Percentiles rank a stretch among this genome's conserved stretches.
These are phyloP conservation scores for Tetrahymena elliotti DNA, from an alignment of 73 alveolate genomes.

Conservation along the genomic window DNA sequence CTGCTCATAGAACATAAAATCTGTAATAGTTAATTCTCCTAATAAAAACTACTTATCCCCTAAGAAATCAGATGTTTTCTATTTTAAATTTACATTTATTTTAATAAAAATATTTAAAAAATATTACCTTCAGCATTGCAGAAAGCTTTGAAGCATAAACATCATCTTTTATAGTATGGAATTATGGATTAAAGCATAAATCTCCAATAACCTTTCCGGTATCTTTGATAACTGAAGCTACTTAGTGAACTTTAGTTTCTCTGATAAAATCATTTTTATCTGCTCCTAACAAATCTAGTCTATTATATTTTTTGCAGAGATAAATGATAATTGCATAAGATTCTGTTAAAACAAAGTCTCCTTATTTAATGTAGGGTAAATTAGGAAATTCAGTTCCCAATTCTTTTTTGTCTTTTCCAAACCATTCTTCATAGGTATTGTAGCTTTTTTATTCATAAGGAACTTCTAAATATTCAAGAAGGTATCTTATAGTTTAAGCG, in stretches of 20 bases:
- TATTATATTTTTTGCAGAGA: neutral
- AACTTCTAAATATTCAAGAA: constrained; percentile 6
- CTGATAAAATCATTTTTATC: neutral
- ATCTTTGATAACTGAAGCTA: neutral
- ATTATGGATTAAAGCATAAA: neutral
- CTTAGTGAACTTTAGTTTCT: neutral
- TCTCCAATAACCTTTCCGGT: neutral
- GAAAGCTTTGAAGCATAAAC: neutral
- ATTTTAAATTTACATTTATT: neutral
- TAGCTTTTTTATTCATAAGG: constrained; percentile 3
- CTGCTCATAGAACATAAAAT: neutral
- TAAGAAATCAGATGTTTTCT: neutral
- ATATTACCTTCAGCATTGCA: neutral
- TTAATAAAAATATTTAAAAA: neutral
- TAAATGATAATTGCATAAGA: neutral
- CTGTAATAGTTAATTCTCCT: neutral
- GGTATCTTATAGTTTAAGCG: constrained; percentile 2
- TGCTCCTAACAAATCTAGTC: neutral
- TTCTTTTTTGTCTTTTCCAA: neutral
- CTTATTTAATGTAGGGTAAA: constrained; percentile 1
- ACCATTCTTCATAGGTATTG: constrained; percentile 1
- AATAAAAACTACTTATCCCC: neutral
- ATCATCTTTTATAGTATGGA: neutral
- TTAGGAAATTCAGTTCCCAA: neutral
- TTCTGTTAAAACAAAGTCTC: neutral